Evolutionary conservation across 2,329 filamentous ascomycete genomes (phyloP).

Genomic region (Paradendryphiella salina): DNA sequence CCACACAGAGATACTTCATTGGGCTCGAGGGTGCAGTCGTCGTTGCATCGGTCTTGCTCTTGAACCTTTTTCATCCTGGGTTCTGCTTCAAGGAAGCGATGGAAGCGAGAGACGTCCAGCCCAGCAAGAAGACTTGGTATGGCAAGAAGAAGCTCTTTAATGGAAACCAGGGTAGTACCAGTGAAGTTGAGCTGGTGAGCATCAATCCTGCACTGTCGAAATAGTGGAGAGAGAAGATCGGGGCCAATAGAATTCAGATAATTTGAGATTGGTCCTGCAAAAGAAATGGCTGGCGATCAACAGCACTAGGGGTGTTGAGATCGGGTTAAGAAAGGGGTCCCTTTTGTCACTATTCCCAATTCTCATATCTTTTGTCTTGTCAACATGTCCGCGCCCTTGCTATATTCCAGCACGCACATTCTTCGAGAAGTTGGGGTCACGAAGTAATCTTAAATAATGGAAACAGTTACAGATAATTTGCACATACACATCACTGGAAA

Average conservation of each 20-base stretch:
- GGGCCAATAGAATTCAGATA: background rate
- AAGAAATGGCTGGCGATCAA: too few relatives aligned
- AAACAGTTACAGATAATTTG: too few relatives aligned
- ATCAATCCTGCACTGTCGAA: background rate
- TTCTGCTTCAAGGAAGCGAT: conserved; percentile 44
- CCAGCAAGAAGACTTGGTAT: conserved; percentile 8
- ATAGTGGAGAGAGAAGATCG: background rate
- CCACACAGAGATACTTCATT: conserved; percentile 46
- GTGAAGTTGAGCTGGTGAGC: conserved; percentile 12
- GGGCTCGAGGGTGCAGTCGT: conserved; percentile 46
- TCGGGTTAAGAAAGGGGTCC: too few relatives aligned
- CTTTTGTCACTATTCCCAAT: too few relatives aligned
- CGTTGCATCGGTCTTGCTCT: conserved; percentile 35
- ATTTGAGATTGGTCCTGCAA: too few relatives aligned
- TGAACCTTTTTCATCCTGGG: conserved; percentile 46
- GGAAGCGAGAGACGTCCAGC: conserved; percentile 12
- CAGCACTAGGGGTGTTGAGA: too few relatives aligned
- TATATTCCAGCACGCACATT: too few relatives aligned
- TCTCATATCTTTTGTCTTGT: too few relatives aligned
- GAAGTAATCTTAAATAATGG: too few relatives aligned
- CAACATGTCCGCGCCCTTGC: too few relatives aligned
- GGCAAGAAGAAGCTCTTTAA: background rate
- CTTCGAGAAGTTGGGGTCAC: too few relatives aligned
- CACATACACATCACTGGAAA: too few relatives aligned
- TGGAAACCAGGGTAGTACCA: background rate